A percentile compares a stretch with the other conserved stretches of the same genome.
Conservation (phyloP, 768 basidiomycete species). For the Panellus pusillus region DNA sequence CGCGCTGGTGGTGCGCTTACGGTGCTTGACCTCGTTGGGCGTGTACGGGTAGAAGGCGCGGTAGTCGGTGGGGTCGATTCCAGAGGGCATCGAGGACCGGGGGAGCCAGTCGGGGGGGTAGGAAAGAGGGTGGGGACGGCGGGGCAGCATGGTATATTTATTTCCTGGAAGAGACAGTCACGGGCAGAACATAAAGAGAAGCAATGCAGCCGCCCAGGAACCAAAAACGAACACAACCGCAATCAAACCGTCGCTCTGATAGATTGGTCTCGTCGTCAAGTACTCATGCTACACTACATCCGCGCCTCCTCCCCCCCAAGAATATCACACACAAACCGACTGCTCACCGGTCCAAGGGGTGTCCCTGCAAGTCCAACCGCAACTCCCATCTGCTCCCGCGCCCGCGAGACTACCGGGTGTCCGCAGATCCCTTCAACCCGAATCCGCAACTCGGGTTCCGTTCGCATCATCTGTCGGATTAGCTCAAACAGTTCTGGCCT, state of each 20-base stretch:
- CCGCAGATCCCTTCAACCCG: constrained; percentile 54
- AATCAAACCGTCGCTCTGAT: constrained; percentile 4
- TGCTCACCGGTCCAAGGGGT: constrained; percentile 55
- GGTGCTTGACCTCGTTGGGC: constrained; percentile 92
- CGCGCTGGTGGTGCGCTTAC: constrained; percentile 82
- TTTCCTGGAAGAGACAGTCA: constrained; percentile 10
- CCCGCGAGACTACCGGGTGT: constrained; percentile 65
- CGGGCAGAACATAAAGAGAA: constrained; percentile 18
- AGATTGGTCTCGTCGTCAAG: constrained; percentile 19
- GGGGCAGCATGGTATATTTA: constrained; percentile 30
- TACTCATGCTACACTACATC: constrained; percentile 8
- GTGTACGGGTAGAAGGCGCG: constrained; percentile 86
- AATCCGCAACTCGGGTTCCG: constrained; percentile 61
- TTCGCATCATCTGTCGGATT: constrained; percentile 77
- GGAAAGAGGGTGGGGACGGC: constrained; percentile 36
- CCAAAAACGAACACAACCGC: constrained; percentile 4
- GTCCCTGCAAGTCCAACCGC: constrained; percentile 29
- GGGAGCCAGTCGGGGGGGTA: constrained; percentile 48
- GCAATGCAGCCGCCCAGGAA: constrained; percentile 4
- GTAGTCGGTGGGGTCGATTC: constrained; percentile 73
- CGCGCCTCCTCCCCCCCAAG: constrained; percentile 10
- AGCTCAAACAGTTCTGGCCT: constrained; percentile 68
- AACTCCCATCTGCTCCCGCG: constrained; percentile 63
- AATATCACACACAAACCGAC: constrained; percentile 35
- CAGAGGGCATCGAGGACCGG: constrained; percentile 44